A percentile compares a stretch with the other conserved stretches of the same genome.
These are phyloP conservation scores for Diaporthe helianthi DNA, from an alignment of 2,329 filamentous ascomycete genomes.

Conservation along the genomic window DNA sequence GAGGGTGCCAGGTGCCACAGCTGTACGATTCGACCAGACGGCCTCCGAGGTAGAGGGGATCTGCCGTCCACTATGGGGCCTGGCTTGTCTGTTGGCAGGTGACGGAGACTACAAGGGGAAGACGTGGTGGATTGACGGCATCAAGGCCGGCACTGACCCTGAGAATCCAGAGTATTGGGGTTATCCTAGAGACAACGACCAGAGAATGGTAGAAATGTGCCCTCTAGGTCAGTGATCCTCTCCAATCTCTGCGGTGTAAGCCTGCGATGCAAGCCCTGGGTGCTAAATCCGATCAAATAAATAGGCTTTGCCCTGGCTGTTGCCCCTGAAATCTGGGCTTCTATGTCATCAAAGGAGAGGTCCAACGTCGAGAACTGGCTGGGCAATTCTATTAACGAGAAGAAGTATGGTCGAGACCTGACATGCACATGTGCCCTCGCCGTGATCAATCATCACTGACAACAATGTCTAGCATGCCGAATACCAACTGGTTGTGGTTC, in stretches of 20 bases:
- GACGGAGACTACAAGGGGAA: slow-evolving; percentile 69
- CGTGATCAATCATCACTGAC: neutral
- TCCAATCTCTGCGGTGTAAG: neutral
- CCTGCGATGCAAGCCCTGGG: neutral
- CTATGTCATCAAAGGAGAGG: slow-evolving; percentile 66
- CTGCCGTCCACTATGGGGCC: slow-evolving; percentile 77
- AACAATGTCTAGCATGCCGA: slow-evolving; percentile 68
- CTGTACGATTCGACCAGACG: slow-evolving; percentile 78
- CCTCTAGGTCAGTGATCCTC: slow-evolving; percentile 62
- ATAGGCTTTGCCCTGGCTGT: slow-evolving; percentile 74
- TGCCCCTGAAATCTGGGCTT: slow-evolving; percentile 70
- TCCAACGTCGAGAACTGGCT: slow-evolving; percentile 75
- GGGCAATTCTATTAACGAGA: slow-evolving; percentile 77
- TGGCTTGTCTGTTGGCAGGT: slow-evolving; percentile 74
- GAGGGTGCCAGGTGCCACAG: slow-evolving; percentile 71
- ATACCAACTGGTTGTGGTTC: slow-evolving; percentile 79
- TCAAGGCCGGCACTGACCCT: slow-evolving; percentile 75
- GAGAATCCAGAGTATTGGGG: slow-evolving; percentile 78
- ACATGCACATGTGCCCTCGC: neutral
- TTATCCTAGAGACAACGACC: slow-evolving; percentile 76
- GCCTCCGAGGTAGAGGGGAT: slow-evolving; percentile 81
- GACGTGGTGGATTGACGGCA: slow-evolving; percentile 72
- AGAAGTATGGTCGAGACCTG: slow-evolving; percentile 57
- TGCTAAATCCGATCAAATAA: neutral
- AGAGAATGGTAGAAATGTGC: slow-evolving; percentile 87